These are phyloP conservation scores for Boletus vinaceobasis DNA, from an alignment of 768 basidiomycete species.

Conservation along the genomic window DNA sequence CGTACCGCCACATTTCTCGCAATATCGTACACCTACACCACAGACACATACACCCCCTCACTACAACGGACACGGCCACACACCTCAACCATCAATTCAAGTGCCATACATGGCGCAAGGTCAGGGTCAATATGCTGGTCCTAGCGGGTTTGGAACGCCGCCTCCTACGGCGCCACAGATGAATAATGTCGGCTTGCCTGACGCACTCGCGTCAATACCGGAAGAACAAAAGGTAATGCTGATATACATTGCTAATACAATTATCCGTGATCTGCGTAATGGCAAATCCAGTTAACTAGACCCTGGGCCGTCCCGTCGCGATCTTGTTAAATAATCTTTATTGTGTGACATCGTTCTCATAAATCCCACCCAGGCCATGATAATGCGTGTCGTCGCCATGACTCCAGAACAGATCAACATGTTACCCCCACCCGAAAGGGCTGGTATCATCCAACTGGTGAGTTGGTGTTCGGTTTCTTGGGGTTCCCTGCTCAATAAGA, in stretches of 20 bases:
- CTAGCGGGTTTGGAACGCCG: conserved; percentile 19
- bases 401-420: conserved; percentile 79
- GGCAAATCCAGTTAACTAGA: not conserved
- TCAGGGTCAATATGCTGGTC: conserved; percentile 19
- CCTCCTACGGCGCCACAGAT: conserved; percentile 20
- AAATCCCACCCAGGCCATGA: conserved; percentile 50
- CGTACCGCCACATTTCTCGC: conserved; percentile 43
- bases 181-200: conserved; percentile 36
- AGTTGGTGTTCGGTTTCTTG: conserved; percentile 30
- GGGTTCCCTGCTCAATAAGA: conserved; percentile 10
- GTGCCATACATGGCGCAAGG: conserved; percentile 16
- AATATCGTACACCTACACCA: conserved; percentile 36
- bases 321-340: not conserved
- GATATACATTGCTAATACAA: conserved; percentile 5
- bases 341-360: conserved; percentile 13
- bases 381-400: conserved; percentile 78
- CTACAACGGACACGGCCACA: conserved; percentile 28
- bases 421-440: conserved; percentile 69
- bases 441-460: conserved; percentile 81
- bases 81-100: conserved; percentile 25
- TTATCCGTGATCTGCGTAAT: conserved; percentile 3
- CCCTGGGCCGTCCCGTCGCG: not conserved
- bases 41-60: conserved; percentile 29
- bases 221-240: conserved; percentile 63
- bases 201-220: conserved; percentile 56